Evolutionary conservation across 305 asterid species (phyloP).

Genomic region (Rubia tinctorum): DNA sequence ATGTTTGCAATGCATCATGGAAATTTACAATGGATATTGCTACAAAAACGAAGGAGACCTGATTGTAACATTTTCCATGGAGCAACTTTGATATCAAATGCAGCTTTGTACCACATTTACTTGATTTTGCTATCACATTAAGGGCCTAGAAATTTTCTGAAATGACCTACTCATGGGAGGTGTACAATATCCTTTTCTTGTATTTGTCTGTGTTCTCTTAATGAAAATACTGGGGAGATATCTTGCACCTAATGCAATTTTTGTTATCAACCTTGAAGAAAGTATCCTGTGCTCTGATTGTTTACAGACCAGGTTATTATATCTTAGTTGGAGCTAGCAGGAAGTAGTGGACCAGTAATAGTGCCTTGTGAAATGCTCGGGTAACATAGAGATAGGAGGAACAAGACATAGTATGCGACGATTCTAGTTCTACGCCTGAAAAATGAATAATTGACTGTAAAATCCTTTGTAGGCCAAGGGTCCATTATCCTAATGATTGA

Average conservation of each 20-base stretch:
- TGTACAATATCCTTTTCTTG: not conserved
- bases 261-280: not conserved
- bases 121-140: not conserved
- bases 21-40: slow-evolving; percentile 1
- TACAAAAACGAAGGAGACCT: not conserved
- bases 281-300: not conserved
- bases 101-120: not conserved
- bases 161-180: not conserved
- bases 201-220: not conserved
- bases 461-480: not conserved
- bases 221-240: not conserved
- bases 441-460: not conserved
- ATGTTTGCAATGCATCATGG: not conserved
- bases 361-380: not conserved
- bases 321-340: not conserved
- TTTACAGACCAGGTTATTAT: not conserved
- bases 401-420: not conserved
- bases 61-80: not conserved
- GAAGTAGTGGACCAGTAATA: not conserved
- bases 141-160: not conserved
- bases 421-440: not conserved
- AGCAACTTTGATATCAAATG: slow-evolving; percentile 3
- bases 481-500: not conserved
- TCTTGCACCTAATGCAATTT: slow-evolving; percentile 1
- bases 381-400: slow-evolving; percentile 3